phyloP scores from a whole-genome alignment of 2,329 filamentous ascomycete genomes.

The Periconia sp. region DNA sequence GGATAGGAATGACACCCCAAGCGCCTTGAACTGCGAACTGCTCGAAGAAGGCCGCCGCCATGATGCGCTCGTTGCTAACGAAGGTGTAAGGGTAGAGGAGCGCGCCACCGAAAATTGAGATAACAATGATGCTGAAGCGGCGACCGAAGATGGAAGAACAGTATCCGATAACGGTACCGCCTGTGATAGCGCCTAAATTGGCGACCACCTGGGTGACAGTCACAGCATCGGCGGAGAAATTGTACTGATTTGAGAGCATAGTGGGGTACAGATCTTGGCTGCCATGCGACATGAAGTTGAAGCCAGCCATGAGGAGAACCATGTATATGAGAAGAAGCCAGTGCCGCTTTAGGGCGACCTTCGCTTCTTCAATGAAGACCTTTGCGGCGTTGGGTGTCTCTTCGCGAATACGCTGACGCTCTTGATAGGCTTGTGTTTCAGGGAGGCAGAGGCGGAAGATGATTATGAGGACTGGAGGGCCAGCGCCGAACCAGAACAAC shows the following conservation, averaged over 20 bases:
- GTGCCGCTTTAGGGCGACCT: constrained; percentile 77
- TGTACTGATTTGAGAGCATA: constrained; percentile 64
- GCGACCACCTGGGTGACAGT: constrained; percentile 58
- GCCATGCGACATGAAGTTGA: constrained; percentile 90
- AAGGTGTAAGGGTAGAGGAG: constrained; percentile 86
- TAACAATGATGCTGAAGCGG: constrained; percentile 55
- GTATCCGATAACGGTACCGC: constrained; percentile 56
- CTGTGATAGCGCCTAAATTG: constrained; percentile 57
- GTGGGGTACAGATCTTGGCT: constrained; percentile 70
- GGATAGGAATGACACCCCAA: constrained; percentile 62
- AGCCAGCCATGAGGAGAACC: constrained; percentile 85
- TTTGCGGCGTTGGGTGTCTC: constrained; percentile 64
- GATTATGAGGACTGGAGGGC: constrained; percentile 81
- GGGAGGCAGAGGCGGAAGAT: constrained; percentile 76
- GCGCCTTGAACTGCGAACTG: constrained; percentile 56
- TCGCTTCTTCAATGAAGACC: constrained; percentile 77
- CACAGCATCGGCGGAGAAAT: constrained; percentile 56
- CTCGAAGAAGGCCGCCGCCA: constrained; percentile 83
- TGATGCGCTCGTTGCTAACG: constrained; percentile 64
- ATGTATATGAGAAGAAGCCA: constrained; percentile 83
- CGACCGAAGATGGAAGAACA: constrained; percentile 54
- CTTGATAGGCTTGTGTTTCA: constrained; percentile 76
- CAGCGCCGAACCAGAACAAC: constrained; percentile 87
- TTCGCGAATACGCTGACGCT: constrained; percentile 69
- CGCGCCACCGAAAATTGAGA: constrained; percentile 70